These are phyloP conservation scores for Penicillium polonicum DNA, from an alignment of 2,329 filamentous ascomycete species.

Conservation along the genomic window DNA sequence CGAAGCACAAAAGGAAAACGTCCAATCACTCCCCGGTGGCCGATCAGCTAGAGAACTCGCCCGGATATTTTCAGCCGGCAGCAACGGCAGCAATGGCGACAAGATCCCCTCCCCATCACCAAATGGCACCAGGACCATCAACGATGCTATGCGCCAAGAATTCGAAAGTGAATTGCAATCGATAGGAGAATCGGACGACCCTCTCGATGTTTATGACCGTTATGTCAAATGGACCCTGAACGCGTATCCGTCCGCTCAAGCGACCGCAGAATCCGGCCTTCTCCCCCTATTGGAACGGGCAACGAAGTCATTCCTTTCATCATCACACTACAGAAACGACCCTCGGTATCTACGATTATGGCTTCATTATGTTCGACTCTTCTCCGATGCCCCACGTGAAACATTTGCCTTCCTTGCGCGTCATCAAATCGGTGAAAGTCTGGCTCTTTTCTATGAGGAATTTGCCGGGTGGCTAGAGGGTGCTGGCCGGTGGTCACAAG, in stretches of 20 bases:
- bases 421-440: conserved; percentile 78
- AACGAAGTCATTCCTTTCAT: conserved; percentile 84
- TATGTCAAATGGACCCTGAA: conserved; percentile 97
- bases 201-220: conserved; percentile 90
- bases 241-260: conserved; percentile 90
- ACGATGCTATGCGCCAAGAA: conserved; percentile 75
- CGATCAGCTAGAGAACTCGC: conserved; percentile 87
- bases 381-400: conserved; percentile 89
- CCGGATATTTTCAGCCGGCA: conserved; percentile 61
- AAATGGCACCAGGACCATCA: conserved; percentile 70
- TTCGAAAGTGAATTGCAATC: conserved; percentile 80
- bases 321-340: conserved; percentile 89
- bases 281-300: conserved; percentile 86
- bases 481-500: conserved; percentile 80
- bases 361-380: conserved; percentile 90
- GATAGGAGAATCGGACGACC: conserved; percentile 86
- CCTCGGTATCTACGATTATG: conserved; percentile 89
- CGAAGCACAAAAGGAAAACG: conserved; percentile 96
- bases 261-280: conserved; percentile 86
- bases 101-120: conserved; percentile 64
- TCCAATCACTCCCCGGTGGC: conserved; percentile 84
- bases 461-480: conserved; percentile 91
- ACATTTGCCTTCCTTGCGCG: conserved; percentile 88
- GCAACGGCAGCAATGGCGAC: conserved; percentile 43
- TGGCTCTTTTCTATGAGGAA: conserved; percentile 95